A percentile compares a stretch with the other conserved stretches of the same genome.
Evolutionary conservation across 257 asterid genomes (phyloP).

Genomic region (Ballota nigra): DNA sequence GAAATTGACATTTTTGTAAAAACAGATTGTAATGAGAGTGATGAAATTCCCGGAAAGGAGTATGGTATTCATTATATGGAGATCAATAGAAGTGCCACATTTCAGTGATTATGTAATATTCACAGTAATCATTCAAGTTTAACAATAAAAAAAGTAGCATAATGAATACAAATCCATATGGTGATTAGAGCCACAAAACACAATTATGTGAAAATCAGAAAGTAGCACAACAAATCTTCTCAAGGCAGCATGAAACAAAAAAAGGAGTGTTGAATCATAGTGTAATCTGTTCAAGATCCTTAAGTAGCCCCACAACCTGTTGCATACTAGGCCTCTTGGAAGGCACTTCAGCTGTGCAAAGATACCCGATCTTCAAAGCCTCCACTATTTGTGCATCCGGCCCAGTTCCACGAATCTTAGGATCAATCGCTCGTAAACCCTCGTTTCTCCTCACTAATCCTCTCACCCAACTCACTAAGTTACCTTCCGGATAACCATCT

Average conservation of each 20-base stretch:
- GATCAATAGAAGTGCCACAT: background rate
- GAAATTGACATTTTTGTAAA: too few relatives aligned
- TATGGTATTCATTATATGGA: background rate
- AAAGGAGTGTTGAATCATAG: constrained; percentile 1
- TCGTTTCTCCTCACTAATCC: constrained; percentile 58
- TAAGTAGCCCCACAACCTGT: constrained; percentile 85
- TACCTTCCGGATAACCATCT: constrained; percentile 51
- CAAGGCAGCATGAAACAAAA: constrained; percentile 21
- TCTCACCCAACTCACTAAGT: constrained; percentile 70
- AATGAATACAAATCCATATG: background rate
- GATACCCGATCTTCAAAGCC: constrained; percentile 81
- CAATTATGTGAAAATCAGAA: background rate
- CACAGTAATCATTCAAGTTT: background rate
- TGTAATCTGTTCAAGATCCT: constrained; percentile 68
- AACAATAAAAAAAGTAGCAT: constrained; percentile 1
- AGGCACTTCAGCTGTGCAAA: constrained; percentile 81
- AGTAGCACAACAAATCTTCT: constrained; percentile 19
- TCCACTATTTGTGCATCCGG: constrained; percentile 58
- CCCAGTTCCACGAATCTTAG: constrained; percentile 67
- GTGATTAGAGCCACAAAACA: constrained; percentile 26
- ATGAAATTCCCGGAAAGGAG: background rate
- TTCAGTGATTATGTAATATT: background rate
- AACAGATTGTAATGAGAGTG: too few relatives aligned
- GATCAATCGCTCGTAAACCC: constrained; percentile 53
- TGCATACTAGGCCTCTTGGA: constrained; percentile 83